Evolutionary conservation across 805 yeast genomes (phyloP).

Genomic region (Saccharomycodes ludwigii): DNA sequence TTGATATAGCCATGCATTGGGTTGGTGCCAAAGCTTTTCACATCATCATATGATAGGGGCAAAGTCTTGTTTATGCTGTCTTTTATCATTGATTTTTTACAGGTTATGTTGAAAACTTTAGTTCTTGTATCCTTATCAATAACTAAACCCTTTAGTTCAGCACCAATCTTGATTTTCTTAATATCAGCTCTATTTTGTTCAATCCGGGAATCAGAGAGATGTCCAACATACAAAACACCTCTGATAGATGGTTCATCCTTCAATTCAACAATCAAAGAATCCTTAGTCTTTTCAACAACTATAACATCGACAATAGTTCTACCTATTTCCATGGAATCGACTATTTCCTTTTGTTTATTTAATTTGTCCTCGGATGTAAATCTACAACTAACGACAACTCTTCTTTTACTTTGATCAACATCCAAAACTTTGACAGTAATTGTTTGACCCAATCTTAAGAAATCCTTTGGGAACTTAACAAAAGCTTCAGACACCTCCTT

Average conservation of each 20-base stretch:
- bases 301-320: slow-evolving; percentile 44
- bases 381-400: slow-evolving; percentile 64
- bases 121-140: slow-evolving; percentile 54
- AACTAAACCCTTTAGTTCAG: slow-evolving; percentile 43
- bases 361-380: slow-evolving; percentile 38
- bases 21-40: slow-evolving; percentile 30
- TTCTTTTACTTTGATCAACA: slow-evolving; percentile 38
- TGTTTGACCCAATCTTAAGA: slow-evolving; percentile 74
- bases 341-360: slow-evolving; percentile 32
- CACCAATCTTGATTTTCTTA: slow-evolving; percentile 55
- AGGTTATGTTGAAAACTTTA: slow-evolving; percentile 48
- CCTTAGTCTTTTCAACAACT: slow-evolving; percentile 66
- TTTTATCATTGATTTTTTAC: slow-evolving; percentile 53
- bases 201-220: slow-evolving; percentile 61
- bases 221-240: slow-evolving; percentile 66
- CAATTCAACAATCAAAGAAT: slow-evolving; percentile 55
- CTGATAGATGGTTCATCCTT: slow-evolving; percentile 33
- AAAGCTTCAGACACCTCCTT: slow-evolving; percentile 84
- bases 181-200: slow-evolving; percentile 57
- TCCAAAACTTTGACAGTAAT: slow-evolving; percentile 54
- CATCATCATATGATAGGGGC: slow-evolving; percentile 51
- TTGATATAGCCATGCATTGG: slow-evolving; percentile 63
- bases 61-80: slow-evolving; percentile 43
- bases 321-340: slow-evolving; percentile 44
- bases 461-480: slow-evolving; percentile 65